A percentile compares a stretch with the other conserved stretches of the same genome.
Evolutionary conservation across 805 yeast genomes (phyloP).

Genomic region (Ogataea wickerhamii): DNA sequence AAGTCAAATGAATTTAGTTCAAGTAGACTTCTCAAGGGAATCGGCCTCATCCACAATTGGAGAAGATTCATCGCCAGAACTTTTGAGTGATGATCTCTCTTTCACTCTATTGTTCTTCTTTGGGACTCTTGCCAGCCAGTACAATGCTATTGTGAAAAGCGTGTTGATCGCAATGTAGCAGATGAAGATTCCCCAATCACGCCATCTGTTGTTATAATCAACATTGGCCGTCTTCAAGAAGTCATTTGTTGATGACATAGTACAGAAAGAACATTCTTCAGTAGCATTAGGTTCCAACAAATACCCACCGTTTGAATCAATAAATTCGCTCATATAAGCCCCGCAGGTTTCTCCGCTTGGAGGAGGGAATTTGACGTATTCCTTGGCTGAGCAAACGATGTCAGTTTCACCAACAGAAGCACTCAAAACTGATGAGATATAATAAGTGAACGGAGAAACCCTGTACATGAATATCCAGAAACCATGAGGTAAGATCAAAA

Average conservation of each 20-base stretch:
- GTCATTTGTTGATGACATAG: slow-evolving; percentile 40
- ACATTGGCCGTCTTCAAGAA: slow-evolving; percentile 41
- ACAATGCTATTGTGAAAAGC: slow-evolving; percentile 1
- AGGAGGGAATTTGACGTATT: slow-evolving; percentile 46
- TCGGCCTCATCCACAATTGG: too few species aligned
- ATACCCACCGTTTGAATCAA: slow-evolving; percentile 49
- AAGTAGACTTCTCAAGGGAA: too few species aligned
- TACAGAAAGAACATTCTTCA: slow-evolving; percentile 46
- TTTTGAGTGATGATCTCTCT: background rate
- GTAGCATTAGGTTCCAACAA: slow-evolving; percentile 48
- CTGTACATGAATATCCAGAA: slow-evolving; percentile 84
- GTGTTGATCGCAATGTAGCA: slow-evolving; percentile 53
- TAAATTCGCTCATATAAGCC: slow-evolving; percentile 41
- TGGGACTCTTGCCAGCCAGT: slow-evolving; percentile 6
- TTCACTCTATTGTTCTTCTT: background rate
- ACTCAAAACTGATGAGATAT: slow-evolving; percentile 42
- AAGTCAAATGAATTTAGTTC: too few species aligned
- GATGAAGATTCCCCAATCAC: slow-evolving; percentile 59
- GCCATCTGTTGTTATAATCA: slow-evolving; percentile 48
- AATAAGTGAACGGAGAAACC: slow-evolving; percentile 66
- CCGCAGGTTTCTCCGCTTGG: slow-evolving; percentile 62
- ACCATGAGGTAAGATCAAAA: slow-evolving; percentile 65
- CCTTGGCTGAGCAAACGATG: slow-evolving; percentile 46
- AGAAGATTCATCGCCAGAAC: background rate
- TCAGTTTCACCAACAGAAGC: slow-evolving; percentile 8